Evolutionary conservation across 192 early-diverging fungal genomes (phyloP).

Genomic region (Funneliformis geosporum): DNA sequence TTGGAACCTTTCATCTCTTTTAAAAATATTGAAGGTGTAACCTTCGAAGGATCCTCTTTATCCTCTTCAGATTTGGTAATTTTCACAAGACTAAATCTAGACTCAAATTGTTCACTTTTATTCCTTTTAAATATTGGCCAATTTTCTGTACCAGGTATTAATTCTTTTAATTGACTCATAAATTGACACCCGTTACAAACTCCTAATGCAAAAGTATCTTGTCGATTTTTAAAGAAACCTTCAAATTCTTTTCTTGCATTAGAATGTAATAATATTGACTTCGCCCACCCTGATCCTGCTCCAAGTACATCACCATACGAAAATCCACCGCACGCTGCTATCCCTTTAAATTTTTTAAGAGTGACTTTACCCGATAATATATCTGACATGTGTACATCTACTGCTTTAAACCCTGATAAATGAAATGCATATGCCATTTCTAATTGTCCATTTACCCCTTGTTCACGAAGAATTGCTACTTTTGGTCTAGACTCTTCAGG

Average conservation of each 20-base stretch:
- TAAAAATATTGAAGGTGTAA: slow-evolving; percentile 74
- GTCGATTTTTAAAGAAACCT: slow-evolving; percentile 76
- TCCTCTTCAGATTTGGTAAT: slow-evolving; percentile 45
- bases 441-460: slow-evolving; percentile 94
- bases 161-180: slow-evolving; percentile 78
- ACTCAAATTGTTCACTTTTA: slow-evolving; percentile 94
- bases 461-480: slow-evolving; percentile 95
- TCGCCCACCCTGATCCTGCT: slow-evolving; percentile 98
- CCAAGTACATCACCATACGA: slow-evolving; percentile 99
- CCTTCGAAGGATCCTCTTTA: not conserved
- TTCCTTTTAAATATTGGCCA: slow-evolving; percentile 97
- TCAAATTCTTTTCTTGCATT: slow-evolving; percentile 71
- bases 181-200: slow-evolving; percentile 99
- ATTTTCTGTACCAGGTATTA: slow-evolving; percentile 82
- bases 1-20: slow-evolving; percentile 86
- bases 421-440: slow-evolving; percentile 97
- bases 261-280: slow-evolving; percentile 78
- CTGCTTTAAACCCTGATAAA: slow-evolving; percentile 87
- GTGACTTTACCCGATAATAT: slow-evolving; percentile 65
- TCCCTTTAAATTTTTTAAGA: slow-evolving; percentile 76
- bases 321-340: slow-evolving; percentile 97
- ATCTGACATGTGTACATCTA: slow-evolving; percentile 99
- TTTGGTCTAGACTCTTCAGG: slow-evolving; percentile 57
- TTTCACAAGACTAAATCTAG: slow-evolving; percentile 79
- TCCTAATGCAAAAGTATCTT: slow-evolving; percentile 93